Percentiles rank a stretch among this genome's conserved stretches.
Evolutionary conservation across 2,329 filamentous ascomycete species (phyloP).

Genomic region (Epichloe uncinata): DNA sequence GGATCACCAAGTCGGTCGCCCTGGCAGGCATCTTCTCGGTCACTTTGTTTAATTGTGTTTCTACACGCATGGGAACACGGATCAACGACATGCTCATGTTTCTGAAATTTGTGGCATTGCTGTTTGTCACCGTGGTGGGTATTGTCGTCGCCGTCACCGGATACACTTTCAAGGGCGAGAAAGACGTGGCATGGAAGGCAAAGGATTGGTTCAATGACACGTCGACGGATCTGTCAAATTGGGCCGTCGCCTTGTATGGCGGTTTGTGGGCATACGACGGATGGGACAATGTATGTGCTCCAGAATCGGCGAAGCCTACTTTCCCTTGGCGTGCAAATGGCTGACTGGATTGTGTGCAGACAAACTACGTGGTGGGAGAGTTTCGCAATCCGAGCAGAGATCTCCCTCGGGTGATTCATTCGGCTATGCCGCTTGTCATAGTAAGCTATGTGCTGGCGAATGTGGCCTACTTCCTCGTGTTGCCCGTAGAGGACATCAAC

Average conservation of each 20-base stretch:
- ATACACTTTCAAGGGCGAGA: slow-evolving; percentile 59
- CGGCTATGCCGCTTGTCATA: slow-evolving; percentile 90
- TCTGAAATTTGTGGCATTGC: slow-evolving; percentile 80
- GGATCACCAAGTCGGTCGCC: slow-evolving; percentile 84
- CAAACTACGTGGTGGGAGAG: slow-evolving; percentile 95
- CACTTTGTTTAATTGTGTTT: slow-evolving; percentile 79
- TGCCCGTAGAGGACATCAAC: slow-evolving; percentile 69
- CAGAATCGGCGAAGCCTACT: background rate
- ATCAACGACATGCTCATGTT: slow-evolving; percentile 94
- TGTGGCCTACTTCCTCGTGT: slow-evolving; percentile 84
- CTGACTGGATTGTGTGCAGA: slow-evolving; percentile 35
- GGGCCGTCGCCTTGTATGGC: slow-evolving; percentile 89
- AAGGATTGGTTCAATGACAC: slow-evolving; percentile 83
- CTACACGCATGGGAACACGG: slow-evolving; percentile 74
- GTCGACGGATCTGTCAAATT: slow-evolving; percentile 63
- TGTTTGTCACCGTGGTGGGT: slow-evolving; percentile 77
- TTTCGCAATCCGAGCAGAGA: slow-evolving; percentile 86
- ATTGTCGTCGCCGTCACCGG: slow-evolving; percentile 83
- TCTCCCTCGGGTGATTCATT: slow-evolving; percentile 88
- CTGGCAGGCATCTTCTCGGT: slow-evolving; percentile 62
- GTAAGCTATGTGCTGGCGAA: slow-evolving; percentile 83
- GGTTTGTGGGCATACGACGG: slow-evolving; percentile 97
- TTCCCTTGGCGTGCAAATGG: background rate
- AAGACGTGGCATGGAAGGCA: slow-evolving; percentile 76
- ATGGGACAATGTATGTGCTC: slow-evolving; percentile 78